Evolutionary conservation across 108 stramenopile species (phyloP).

Genomic region (Cyclotella baltica): DNA sequence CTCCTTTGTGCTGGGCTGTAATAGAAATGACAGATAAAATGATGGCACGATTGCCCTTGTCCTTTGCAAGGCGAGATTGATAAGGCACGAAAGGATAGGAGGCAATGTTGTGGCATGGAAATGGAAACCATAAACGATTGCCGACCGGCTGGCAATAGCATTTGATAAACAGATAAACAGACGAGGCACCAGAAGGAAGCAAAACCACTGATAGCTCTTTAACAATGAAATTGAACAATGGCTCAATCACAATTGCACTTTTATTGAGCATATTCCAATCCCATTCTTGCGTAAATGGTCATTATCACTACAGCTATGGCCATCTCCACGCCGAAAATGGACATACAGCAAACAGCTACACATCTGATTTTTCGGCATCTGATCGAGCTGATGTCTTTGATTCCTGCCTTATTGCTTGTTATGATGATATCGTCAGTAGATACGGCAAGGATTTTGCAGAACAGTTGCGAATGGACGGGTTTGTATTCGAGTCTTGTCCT

Average conservation of each 20-base stretch:
- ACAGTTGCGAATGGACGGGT: conserved; percentile 23
- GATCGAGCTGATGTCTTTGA: conserved; percentile 28
- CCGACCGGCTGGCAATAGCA: too few relatives aligned
- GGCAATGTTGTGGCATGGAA: too few relatives aligned
- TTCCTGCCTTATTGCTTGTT: conserved; percentile 28
- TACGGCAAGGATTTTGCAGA: conserved; percentile 38
- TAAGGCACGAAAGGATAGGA: too few relatives aligned
- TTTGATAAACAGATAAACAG: too few relatives aligned
- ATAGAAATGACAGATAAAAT: too few relatives aligned
- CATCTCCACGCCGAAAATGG: not conserved
- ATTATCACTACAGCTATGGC: conserved; percentile 1
- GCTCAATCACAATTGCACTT: not conserved
- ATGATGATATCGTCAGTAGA: conserved; percentile 21
- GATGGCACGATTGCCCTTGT: too few relatives aligned
- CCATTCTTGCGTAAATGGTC: conserved; percentile 5
- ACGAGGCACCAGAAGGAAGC: too few relatives aligned
- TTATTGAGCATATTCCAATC: not conserved
- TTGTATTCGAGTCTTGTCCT: conserved; percentile 20
- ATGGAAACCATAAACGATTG: too few relatives aligned
- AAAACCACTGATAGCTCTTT: too few relatives aligned
- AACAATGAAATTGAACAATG: not conserved
- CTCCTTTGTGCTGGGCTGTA: too few relatives aligned
- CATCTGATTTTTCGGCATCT: conserved; percentile 18
- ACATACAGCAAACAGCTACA: not conserved
- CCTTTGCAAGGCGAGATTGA: too few relatives aligned